These are phyloP conservation scores for Singerocomus inundabilis DNA, from an alignment of 1,284 basidiomycete species.

Conservation along the genomic window DNA sequence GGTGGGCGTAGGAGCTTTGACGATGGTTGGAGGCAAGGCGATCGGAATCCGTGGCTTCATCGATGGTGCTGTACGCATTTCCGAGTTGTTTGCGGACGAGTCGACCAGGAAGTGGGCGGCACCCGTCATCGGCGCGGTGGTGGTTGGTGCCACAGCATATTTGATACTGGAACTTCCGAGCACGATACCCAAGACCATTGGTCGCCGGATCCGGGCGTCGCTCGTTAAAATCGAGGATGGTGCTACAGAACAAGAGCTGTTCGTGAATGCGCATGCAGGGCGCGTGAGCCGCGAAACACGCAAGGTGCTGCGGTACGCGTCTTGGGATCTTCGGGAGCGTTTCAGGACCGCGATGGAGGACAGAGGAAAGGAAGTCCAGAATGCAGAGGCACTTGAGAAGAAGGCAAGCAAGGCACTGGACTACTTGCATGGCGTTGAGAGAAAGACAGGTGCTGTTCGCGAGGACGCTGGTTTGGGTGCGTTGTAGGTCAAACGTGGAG, in stretches of 20 bases:
- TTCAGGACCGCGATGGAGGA: constrained; percentile 84
- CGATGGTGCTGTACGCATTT: constrained; percentile 71
- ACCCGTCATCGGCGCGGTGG: constrained; percentile 77
- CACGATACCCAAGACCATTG: constrained; percentile 90
- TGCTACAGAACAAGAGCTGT: constrained; percentile 47
- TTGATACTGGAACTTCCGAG: constrained; percentile 86
- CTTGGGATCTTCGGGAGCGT: constrained; percentile 87
- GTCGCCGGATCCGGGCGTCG: constrained; percentile 68
- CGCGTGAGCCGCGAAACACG: constrained; percentile 86
- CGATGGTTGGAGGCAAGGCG: constrained; percentile 81
- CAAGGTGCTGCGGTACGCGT: constrained; percentile 91
- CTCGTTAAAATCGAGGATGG: constrained; percentile 46
- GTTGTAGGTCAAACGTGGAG: constrained; percentile 12
- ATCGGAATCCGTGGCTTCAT: constrained; percentile 78
- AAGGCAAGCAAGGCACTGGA: constrained; percentile 70
- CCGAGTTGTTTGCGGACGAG: constrained; percentile 83
- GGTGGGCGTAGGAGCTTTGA: constrained; percentile 82
- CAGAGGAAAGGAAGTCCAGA: constrained; percentile 71
- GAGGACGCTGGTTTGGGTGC: constrained; percentile 34
- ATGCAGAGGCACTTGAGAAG: constrained; percentile 73
- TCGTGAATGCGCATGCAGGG: constrained; percentile 67
- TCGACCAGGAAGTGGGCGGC: constrained; percentile 84
- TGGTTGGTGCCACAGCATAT: constrained; percentile 79
- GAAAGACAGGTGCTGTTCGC: constrained; percentile 58
- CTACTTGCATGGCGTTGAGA: constrained; percentile 65